Conservation (phyloP, 2,329 filamentous ascomycete genomes). For the Talaromyces islandicus region DNA sequence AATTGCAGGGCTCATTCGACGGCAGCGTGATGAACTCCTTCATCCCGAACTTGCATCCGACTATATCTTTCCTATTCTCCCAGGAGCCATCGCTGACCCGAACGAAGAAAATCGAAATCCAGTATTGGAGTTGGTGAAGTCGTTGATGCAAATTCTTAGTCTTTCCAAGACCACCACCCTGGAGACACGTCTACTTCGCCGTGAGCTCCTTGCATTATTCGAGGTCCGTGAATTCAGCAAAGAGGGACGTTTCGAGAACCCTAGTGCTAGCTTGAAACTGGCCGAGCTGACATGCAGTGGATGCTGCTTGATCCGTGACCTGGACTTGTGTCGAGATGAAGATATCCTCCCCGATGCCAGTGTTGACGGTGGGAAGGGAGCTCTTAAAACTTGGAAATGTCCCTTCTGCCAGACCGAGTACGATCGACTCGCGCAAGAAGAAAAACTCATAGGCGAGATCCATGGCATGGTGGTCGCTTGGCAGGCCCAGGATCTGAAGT, state of each 20-base stretch:
- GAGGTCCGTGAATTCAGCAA: slow-evolving; percentile 90
- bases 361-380: slow-evolving; percentile 21
- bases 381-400: slow-evolving; percentile 63
- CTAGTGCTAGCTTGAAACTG: slow-evolving; percentile 67
- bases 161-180: slow-evolving; percentile 86
- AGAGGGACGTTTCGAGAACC: slow-evolving; percentile 83
- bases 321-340: slow-evolving; percentile 88
- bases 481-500: slow-evolving; percentile 86
- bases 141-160: slow-evolving; percentile 83
- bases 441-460: slow-evolving; percentile 70
- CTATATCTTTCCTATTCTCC: slow-evolving; percentile 77
- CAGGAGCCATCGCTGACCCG: slow-evolving; percentile 38
- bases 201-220: slow-evolving; percentile 82
- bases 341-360: slow-evolving; percentile 59
- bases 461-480: slow-evolving; percentile 72
- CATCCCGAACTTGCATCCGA: slow-evolving; percentile 83
- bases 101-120: slow-evolving; percentile 63
- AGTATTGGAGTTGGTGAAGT: slow-evolving; percentile 84
- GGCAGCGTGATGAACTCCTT: slow-evolving; percentile 81
- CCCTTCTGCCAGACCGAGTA: slow-evolving; percentile 68
- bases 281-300: slow-evolving; percentile 77
- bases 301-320: slow-evolving; percentile 81
- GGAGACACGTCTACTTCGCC: slow-evolving; percentile 80
- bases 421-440: slow-evolving; percentile 75
- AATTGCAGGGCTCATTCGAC: slow-evolving; percentile 71